These are phyloP conservation scores for Trametes versicolor DNA, from an alignment of 1,284 basidiomycete genomes.

Conservation along the genomic window DNA sequence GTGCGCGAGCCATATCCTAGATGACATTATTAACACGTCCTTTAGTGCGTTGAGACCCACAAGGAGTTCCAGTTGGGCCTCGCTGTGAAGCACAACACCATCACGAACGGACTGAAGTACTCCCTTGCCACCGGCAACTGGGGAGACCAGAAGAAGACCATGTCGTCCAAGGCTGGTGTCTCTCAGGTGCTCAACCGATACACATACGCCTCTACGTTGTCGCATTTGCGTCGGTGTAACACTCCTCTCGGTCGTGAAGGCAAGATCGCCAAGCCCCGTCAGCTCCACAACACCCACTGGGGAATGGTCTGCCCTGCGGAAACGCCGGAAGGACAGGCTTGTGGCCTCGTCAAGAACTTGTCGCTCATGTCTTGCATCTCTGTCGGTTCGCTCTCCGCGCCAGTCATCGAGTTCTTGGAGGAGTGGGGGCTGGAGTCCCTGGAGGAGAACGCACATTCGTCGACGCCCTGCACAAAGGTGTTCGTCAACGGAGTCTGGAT, in stretches of 20 bases:
- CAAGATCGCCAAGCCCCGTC: slow-evolving; percentile 99
- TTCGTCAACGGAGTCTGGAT: slow-evolving; percentile 99
- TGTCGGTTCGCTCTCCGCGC: slow-evolving; percentile 95
- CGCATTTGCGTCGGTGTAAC: slow-evolving; percentile 97
- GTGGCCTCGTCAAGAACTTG: slow-evolving; percentile 98
- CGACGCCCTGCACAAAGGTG: slow-evolving; percentile 91
- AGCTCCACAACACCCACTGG: slow-evolving; percentile 99
- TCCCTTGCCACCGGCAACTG: slow-evolving; percentile 99
- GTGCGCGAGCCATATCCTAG: slow-evolving; percentile 27
- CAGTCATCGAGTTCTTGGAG: slow-evolving; percentile 98
- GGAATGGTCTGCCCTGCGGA: slow-evolving; percentile 99
- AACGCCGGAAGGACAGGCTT: slow-evolving; percentile 99
- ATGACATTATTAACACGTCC: slow-evolving; percentile 23
- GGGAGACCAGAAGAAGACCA: slow-evolving; percentile 99
- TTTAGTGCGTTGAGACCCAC: slow-evolving; percentile 94
- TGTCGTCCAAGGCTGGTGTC: slow-evolving; percentile 98
- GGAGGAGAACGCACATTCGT: slow-evolving; percentile 89
- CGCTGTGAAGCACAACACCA: slow-evolving; percentile 96
- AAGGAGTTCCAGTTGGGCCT: slow-evolving; percentile 94
- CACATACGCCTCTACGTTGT: slow-evolving; percentile 98
- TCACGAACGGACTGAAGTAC: slow-evolving; percentile 98
- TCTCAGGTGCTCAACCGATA: slow-evolving; percentile 99
- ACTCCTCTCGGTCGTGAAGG: slow-evolving; percentile 98
- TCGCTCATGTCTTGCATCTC: slow-evolving; percentile 99
- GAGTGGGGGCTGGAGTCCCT: slow-evolving; percentile 97